Evolutionary conservation across 2,329 filamentous ascomycete genomes (phyloP), one percentile per base, ranked within the genome.

Genomic region (Fusarium burgessii): DNA sequence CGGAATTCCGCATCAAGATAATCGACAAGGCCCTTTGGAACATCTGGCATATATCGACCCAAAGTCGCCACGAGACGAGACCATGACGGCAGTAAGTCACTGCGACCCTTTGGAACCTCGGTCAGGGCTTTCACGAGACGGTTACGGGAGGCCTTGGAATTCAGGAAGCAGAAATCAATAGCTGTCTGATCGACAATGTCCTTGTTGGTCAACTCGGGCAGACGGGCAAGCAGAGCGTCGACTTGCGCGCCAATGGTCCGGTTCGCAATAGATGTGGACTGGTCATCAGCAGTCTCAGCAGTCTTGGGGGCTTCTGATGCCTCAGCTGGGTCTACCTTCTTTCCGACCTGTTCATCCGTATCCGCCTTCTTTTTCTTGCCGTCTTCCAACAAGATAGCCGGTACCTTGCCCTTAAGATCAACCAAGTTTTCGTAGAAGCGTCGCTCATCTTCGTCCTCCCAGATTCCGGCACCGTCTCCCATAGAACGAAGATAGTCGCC

Each of bases 221-320:
- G 87, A 25, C 94, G 91, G 25, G 94, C 88, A 33, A 99, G 85
- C 41, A 99, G 86, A 18, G 94, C 92, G 80, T 99, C 97, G 5
- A 99, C 96, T 80, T 99, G 96, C 5, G 96, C 95, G 52, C 96
- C 96, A 64, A 98, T 96, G 5, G 94, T 97, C 83, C 98, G 98
- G 85, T 98, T 99, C 33, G 93, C 94, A 77, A 99, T 98, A 3
- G 94, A 90, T n/a, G 90, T 97, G 6, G 95, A 98, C 78, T 93
- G 91, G 69, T 98, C 95, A 54, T 98, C 95, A 10, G 83, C 81
- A 29, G 90, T 85, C 8, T 85, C 82, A 7, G 83, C 78, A 14
- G 83, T 70, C 77, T 91, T 93, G 5, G 83, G 70, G 2, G 83
- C 61, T 29, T 89, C 85, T 11, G 80, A 72, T 5, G 83, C 78